These are phyloP conservation scores for Myriosclerotinia curreyana DNA, from an alignment of 2,329 filamentous ascomycete genomes.

Conservation along the genomic window DNA sequence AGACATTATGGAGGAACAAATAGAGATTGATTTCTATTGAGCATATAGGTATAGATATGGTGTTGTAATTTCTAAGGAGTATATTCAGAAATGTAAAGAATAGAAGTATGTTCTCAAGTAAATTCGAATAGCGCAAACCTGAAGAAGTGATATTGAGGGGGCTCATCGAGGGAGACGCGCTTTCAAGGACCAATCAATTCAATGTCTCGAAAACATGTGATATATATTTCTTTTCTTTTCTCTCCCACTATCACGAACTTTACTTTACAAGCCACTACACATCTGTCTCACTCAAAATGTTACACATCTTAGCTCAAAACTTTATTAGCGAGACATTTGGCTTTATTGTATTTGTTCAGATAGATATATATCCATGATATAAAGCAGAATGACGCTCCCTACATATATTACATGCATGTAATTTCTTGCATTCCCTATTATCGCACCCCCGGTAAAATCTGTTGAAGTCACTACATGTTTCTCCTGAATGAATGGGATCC, in stretches of 20 bases:
- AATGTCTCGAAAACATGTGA: slow-evolving; percentile 18
- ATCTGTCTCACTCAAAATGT: not conserved
- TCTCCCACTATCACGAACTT: not conserved
- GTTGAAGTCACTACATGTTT: slow-evolving; percentile 6
- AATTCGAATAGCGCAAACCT: not conserved
- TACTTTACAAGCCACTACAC: not conserved
- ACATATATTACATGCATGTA: slow-evolving; percentile 9
- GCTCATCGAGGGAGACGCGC: slow-evolving; percentile 10
- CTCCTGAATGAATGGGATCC: too few species aligned
- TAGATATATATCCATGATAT: not conserved
- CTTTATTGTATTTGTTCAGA: not conserved
- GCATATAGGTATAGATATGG: not conserved
- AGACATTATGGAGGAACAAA: not conserved
- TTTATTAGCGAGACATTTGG: not conserved
- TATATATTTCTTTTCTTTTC: not conserved
- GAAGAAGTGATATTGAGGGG: not conserved
- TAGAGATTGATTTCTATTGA: not conserved
- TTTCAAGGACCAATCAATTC: not conserved
- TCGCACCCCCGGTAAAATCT: slow-evolving; percentile 2
- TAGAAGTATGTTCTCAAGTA: not conserved
- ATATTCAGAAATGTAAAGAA: not conserved
- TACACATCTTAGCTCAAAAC: not conserved
- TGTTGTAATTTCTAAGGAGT: not conserved
- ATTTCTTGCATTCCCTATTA: not conserved
- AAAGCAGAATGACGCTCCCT: not conserved